These are phyloP conservation scores for Penicillium coprophilum DNA, from an alignment of 495 filamentous ascomycete species.

Conservation along the genomic window DNA sequence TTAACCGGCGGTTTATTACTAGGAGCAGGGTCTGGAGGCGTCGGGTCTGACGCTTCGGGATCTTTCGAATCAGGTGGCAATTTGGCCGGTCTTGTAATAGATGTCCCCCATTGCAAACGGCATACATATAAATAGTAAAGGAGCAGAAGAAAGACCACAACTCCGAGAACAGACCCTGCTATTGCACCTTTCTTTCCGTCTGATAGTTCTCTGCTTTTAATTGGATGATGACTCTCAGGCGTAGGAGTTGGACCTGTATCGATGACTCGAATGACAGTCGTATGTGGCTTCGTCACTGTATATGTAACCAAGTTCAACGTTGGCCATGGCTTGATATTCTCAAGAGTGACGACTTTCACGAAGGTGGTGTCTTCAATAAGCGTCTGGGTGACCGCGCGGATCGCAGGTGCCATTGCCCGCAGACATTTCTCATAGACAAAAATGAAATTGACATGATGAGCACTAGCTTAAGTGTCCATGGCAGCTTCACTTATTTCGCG, in stretches of 20 bases:
- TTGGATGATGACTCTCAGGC: neutral
- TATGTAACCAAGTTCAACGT: neutral
- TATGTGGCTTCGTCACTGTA: neutral
- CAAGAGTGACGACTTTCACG: neutral
- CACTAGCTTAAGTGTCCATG: neutral
- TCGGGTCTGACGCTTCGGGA: neutral
- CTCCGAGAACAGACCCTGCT: conserved; percentile 1
- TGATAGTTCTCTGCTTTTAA: neutral
- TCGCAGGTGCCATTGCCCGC: conserved; percentile 7
- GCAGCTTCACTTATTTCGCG: neutral
- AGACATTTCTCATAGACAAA: neutral
- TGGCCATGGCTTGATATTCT: neutral
- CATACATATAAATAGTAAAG: conserved; percentile 3
- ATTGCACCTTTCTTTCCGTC: neutral
- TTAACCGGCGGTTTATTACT: neutral
- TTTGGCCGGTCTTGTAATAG: neutral
- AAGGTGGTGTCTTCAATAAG: neutral
- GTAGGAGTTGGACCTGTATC: neutral
- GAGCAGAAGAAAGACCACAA: neutral
- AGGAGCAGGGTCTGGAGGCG: neutral
- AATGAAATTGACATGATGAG: conserved; percentile 4
- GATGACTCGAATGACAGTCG: neutral
- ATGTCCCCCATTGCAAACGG: neutral
- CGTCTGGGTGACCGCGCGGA: conserved; percentile 2
- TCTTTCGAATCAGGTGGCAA: neutral